Base-by-base conservation (phyloP, 1,284 basidiomycete species). In the Heterobasidion occidentale region DNA sequence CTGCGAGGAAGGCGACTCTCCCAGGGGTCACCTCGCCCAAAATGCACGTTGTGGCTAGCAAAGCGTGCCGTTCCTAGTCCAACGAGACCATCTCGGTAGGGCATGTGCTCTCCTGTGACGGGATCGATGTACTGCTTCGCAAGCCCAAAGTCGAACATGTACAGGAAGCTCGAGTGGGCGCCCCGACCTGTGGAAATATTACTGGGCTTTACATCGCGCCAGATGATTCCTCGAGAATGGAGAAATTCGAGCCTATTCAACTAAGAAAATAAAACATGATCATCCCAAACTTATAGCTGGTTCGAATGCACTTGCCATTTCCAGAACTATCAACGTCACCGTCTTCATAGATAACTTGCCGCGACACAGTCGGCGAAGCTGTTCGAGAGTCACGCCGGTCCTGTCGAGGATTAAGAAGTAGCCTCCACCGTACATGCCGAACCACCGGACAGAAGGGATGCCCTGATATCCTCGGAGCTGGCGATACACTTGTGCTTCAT, bases 181-280 rank as follows among this genome's bases (percentile, higher is more conserved):
- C 46, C 46, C 1, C 19, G 5, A 15, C 61, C 63, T 55, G 62
- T 59, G 7, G 62, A 62, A 27, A 61, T 59, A 44, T 63, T 64
- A 1, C 58, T 35, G 9, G 62, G 62, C 49, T 62, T 63, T 11
- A 64, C 46, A 49, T 64, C 62, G n/a, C 62, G 59, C 12, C 27
- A 9, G 6, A 63, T 51, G 12, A 63, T 53, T 15, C 63, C 60
- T 14, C 59, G 50, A 7, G 59, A 59, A 45, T 64, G 62, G 7
- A 56, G 34, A 9, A 47, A 55, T 47, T 63, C 57, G 35, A 63
- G 36, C 15, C 34, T 46, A 14, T 50, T 36, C 55, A 56, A 45
- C 17, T 14, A 12, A 7, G 33, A 14, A 35, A 19, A 36, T 48
- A 14, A 34, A 33, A 34, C 7, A 36, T 9, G 11, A n/a, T 8